Percentiles rank a stretch among this genome's conserved stretches.
These are phyloP conservation scores for Bacterosira constricta DNA, from an alignment of 108 stramenopile genomes.

Conservation along the genomic window DNA sequence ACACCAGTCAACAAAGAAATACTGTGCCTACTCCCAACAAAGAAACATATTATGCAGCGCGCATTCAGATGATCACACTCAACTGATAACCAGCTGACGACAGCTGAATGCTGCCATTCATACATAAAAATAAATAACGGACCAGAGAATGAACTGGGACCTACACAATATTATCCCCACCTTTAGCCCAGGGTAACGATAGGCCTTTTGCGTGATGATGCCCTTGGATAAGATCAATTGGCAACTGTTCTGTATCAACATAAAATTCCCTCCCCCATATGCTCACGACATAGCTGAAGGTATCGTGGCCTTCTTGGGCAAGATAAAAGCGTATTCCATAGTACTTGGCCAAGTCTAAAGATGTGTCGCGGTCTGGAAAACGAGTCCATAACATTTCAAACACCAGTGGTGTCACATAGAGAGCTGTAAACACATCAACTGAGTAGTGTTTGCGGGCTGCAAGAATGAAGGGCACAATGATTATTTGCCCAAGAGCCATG, in stretches of 20 bases:
- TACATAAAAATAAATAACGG: too few relatives aligned
- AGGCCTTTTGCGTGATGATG: background rate
- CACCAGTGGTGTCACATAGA: constrained; percentile 37
- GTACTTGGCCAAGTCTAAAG: constrained; percentile 11
- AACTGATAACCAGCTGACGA: too few relatives aligned
- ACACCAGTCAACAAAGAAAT: too few relatives aligned
- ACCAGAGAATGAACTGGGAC: too few relatives aligned
- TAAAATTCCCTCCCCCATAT: constrained; percentile 22
- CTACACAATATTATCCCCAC: background rate
- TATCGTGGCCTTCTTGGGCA: background rate
- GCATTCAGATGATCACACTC: too few relatives aligned
- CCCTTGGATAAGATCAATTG: constrained; percentile 1
- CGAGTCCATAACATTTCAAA: constrained; percentile 34
- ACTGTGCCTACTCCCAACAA: too few relatives aligned
- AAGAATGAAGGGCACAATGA: constrained; percentile 39
- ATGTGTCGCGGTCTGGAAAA: constrained; percentile 22
- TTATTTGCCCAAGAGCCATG: constrained; percentile 10
- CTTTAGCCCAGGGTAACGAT: background rate
- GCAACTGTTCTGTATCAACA: constrained; percentile 20
- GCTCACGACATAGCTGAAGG: constrained; percentile 22
- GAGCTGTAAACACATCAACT: constrained; percentile 39
- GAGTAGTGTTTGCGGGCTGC: constrained; percentile 43
- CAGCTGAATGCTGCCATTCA: too few relatives aligned
- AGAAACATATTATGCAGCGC: too few relatives aligned
- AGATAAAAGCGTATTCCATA: constrained; percentile 35